Conservation (phyloP, 2,329 filamentous ascomycete genomes). For the Nemania sp. region DNA sequence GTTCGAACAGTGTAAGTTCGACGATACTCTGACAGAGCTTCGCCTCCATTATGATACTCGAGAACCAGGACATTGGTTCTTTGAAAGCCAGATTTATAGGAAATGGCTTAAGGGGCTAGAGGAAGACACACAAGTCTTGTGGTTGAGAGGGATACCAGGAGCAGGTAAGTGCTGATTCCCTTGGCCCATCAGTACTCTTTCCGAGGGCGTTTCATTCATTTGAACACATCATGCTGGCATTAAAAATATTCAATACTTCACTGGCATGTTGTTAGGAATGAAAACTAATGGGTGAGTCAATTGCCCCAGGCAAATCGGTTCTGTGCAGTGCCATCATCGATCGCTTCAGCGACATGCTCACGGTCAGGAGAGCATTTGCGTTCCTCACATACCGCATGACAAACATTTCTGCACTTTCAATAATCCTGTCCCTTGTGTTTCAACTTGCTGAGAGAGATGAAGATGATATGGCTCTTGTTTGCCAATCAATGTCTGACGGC, state of each 20-base stretch:
- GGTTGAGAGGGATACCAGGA: slow-evolving; percentile 34
- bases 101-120: slow-evolving; percentile 20
- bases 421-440: neutral
- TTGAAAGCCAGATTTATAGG: neutral
- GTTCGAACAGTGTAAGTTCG: neutral
- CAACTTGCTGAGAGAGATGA: neutral
- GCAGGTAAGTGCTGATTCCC: slow-evolving; percentile 23
- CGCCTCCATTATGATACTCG: neutral
- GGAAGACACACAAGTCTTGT: slow-evolving; percentile 18
- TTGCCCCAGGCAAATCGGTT: neutral
- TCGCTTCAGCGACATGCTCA: neutral
- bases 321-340: slow-evolving; percentile 2
- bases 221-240: neutral
- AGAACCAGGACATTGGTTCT: slow-evolving; percentile 2
- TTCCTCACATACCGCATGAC: neutral
- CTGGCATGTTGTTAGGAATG: neutral
- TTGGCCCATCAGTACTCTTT: neutral
- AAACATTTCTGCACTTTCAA: neutral
- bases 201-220: neutral
- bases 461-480: neutral
- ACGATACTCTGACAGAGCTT: neutral
- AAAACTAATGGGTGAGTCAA: neutral
- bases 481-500: neutral
- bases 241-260: neutral
- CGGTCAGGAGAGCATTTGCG: neutral